Conservation (phyloP, 139 green algal species). For the Chlamydomonas asymmetrica region DNA sequence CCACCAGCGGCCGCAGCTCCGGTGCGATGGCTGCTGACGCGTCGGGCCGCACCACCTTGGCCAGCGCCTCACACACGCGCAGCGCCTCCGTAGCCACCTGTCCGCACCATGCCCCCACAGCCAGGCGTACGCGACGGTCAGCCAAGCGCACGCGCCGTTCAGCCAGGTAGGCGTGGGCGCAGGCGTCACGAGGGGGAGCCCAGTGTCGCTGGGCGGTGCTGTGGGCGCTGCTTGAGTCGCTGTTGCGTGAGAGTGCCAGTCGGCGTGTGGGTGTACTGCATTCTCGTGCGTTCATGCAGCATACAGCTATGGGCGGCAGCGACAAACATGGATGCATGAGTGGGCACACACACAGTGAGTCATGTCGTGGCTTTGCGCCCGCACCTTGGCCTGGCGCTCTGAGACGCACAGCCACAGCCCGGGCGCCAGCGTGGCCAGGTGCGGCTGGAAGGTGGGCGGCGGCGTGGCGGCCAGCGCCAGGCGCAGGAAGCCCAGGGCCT, state of each 20-base stretch:
- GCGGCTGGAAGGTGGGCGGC: constrained; percentile 56
- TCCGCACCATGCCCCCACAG: background rate
- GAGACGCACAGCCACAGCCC: constrained; percentile 53
- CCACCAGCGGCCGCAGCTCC: constrained; percentile 44
- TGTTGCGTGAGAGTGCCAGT: too few species aligned
- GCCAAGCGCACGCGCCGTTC: too few species aligned
- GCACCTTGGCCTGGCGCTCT: constrained; percentile 92
- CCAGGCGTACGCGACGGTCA: background rate
- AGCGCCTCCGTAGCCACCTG: constrained; percentile 86
- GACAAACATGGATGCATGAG: too few species aligned
- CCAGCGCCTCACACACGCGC: constrained; percentile 74
- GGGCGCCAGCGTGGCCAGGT: constrained; percentile 57
- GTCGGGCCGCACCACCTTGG: constrained; percentile 71
- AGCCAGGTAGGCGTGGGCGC: too few species aligned
- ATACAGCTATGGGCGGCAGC: too few species aligned
- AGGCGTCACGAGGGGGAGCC: too few species aligned
- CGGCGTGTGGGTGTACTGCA: too few species aligned
- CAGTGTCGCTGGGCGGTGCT: too few species aligned
- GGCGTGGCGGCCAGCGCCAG: constrained; percentile 53
- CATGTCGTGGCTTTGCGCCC: too few species aligned
- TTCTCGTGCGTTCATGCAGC: too few species aligned
- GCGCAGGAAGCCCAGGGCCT: constrained; percentile 89
- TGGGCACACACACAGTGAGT: too few species aligned
- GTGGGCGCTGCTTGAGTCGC: too few species aligned
- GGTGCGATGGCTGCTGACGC: constrained; percentile 12